These are phyloP conservation scores for Kingdonia uniflora DNA, from an alignment of 164 flowering plant species.

Conservation along the genomic window DNA sequence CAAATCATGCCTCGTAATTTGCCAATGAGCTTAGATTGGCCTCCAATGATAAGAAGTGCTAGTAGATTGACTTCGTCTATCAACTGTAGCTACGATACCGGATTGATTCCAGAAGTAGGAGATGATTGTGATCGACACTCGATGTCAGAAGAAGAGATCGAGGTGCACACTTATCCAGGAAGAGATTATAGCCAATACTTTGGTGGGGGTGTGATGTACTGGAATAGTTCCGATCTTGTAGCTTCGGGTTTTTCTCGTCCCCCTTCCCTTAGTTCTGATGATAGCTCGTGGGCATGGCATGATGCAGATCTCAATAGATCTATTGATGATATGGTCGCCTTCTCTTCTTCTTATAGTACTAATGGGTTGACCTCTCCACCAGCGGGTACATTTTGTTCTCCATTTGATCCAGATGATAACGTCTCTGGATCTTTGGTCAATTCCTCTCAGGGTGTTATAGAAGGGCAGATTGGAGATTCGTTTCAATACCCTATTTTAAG, in stretches of 20 bases:
- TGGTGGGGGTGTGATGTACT: constrained; percentile 98
- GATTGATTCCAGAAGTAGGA: constrained; percentile 43
- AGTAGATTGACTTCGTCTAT: constrained; percentile 44
- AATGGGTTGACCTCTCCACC: constrained; percentile 91
- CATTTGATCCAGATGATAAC: constrained; percentile 79
- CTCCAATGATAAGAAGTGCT: constrained; percentile 55
- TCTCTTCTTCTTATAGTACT: constrained; percentile 75
- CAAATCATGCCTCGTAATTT: constrained; percentile 40
- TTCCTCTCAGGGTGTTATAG: constrained; percentile 46
- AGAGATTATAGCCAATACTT: constrained; percentile 85
- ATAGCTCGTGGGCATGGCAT: constrained; percentile 95
- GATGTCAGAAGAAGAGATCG: constrained; percentile 83
- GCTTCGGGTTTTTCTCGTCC: constrained; percentile 78
- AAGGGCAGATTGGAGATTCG: constrained; percentile 55
- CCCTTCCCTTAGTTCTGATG: constrained; percentile 95
- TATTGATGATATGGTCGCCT: constrained; percentile 96
- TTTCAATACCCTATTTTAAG: constrained; percentile 68
- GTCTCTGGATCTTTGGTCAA: constrained; percentile 44
- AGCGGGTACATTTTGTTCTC: constrained; percentile 72
- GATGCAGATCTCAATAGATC: constrained; percentile 87
- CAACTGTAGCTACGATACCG: constrained; percentile 64
- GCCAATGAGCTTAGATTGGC: constrained; percentile 88
- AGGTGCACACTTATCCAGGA: constrained; percentile 65
- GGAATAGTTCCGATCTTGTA: constrained; percentile 82
- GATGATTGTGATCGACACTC: constrained; percentile 70